Evolutionary conservation across 2,329 filamentous ascomycete genomes (phyloP).

Genomic region (Fusarium oligoseptatum): DNA sequence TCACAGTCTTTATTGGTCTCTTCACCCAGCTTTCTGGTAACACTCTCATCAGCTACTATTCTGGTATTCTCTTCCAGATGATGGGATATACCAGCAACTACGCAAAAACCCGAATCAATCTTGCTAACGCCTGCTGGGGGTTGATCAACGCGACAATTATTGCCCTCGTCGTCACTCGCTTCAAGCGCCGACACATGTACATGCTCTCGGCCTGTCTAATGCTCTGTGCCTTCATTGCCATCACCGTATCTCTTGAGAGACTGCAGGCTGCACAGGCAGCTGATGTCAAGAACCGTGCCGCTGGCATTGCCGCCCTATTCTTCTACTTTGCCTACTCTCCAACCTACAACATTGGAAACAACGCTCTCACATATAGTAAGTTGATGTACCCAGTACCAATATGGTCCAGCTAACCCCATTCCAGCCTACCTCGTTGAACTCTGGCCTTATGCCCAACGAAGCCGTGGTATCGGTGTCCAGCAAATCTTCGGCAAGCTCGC

Average conservation of each 20-base stretch:
- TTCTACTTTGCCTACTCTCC: constrained; percentile 35
- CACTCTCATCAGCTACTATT: constrained; percentile 52
- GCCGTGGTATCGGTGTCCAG: constrained; percentile 70
- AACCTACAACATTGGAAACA: constrained; percentile 41
- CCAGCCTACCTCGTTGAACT: constrained; percentile 67
- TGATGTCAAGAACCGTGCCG: constrained; percentile 12
- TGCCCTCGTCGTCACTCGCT: constrained; percentile 60
- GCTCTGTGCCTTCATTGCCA: constrained; percentile 64
- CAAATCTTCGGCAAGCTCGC: constrained; percentile 64
- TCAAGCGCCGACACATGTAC: constrained; percentile 64
- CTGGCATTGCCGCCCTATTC: constrained; percentile 32
- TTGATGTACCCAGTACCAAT: neutral
- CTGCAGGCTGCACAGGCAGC: constrained; percentile 50
- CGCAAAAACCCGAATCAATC: constrained; percentile 61
- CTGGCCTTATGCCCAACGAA: constrained; percentile 69
- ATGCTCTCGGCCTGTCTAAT: constrained; percentile 63
- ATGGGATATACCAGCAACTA: constrained; percentile 58
- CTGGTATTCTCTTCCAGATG: constrained; percentile 55
- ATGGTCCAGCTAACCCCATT: neutral
- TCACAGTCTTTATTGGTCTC: constrained; percentile 63
- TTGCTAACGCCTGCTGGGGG: constrained; percentile 60
- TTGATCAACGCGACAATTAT: constrained; percentile 58
- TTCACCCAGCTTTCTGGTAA: constrained; percentile 68
- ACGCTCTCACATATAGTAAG: constrained; percentile 42
- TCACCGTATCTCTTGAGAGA: constrained; percentile 63